Evolutionary conservation across 441 rosid genomes (phyloP), one percentile per base, ranked within the genome.

Genomic region (Capsella rubella): DNA sequence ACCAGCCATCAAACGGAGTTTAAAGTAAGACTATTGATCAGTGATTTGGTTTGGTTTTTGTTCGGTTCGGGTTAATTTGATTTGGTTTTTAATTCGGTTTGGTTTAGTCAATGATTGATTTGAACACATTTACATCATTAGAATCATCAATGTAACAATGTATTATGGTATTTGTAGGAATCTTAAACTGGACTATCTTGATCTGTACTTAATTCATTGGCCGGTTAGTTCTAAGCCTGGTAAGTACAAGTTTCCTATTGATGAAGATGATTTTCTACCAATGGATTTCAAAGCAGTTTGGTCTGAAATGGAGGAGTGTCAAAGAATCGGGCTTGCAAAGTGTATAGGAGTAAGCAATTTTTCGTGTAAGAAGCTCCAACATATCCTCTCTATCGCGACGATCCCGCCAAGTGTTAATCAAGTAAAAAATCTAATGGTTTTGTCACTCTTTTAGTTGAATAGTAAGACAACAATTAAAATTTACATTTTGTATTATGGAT

Each of bases 331-430:
- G 14, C 83, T 82, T 25, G 75, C 88, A 4, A 89, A 86, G 35
- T 78, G 85, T 64, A 87, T 89, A 10, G 92, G 94, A 13, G 91
- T 86, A 31, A 80, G 91, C 81, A 90, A 90, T 71, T 89, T 89
- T 80, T 83, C 94, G 3, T 75, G 86, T 72, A 85, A 87, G 77
- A 89, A 89, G 68, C 79, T 89, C 0, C 43, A 69, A 18, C 82
- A 83, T 31, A 70, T 85, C 52, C 89, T 90, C 31, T 74, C 87
- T 54, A 10, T 67, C 8, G 86, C 94, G 5, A 75, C 81, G 56
- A 85, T 90, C 63, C 89, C 86, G 3, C 96, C 97, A 2, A 75
- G 84, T 13, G 86, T 85, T 42, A 83, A 84, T 74, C 96, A 90
- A 75, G 93, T 85, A 70, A 75, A 21, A 62, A 71, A 72, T 15